phyloP scores from a whole-genome alignment of 2,329 filamentous ascomycete genomes.

The Penicillium occitanis region DNA sequence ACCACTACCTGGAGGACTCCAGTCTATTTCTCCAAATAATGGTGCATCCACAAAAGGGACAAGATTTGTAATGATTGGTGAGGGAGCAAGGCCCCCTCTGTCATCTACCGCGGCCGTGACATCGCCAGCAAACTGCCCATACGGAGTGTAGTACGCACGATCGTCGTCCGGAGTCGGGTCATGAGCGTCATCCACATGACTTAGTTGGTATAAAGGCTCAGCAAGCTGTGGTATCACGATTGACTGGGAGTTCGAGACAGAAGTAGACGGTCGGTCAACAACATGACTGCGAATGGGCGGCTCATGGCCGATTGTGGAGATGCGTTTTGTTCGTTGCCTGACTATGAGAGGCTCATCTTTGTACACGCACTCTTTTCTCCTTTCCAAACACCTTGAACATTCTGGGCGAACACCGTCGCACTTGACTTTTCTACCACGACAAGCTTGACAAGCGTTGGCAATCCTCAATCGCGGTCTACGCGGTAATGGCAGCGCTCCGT shows the following conservation, averaged over 20 bases:
- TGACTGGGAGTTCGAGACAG: neutral
- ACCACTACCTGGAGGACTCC: neutral
- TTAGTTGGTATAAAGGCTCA: neutral
- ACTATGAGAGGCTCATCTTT: neutral
- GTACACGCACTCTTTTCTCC: slow-evolving; percentile 23
- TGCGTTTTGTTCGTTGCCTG: neutral
- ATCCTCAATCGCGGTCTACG: slow-evolving; percentile 24
- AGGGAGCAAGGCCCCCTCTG: slow-evolving; percentile 20
- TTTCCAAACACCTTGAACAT: slow-evolving; percentile 20
- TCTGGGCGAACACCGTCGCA: slow-evolving; percentile 25
- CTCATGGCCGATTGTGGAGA: neutral
- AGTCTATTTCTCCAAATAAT: slow-evolving; percentile 24
- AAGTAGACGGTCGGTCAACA: neutral
- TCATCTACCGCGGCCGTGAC: slow-evolving; percentile 24
- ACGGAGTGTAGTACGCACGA: slow-evolving; percentile 21
- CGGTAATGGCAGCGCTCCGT: neutral
- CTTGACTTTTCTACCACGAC: slow-evolving; percentile 25
- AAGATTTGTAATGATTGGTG: slow-evolving; percentile 9
- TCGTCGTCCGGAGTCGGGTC: slow-evolving; percentile 7
- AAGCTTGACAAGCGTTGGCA: slow-evolving; percentile 24
- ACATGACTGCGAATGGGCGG: slow-evolving; percentile 5
- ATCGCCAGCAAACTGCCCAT: slow-evolving; percentile 24
- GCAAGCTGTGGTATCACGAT: neutral
- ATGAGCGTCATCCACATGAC: neutral
- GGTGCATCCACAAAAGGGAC: slow-evolving; percentile 27